A percentile compares a stretch with the other conserved stretches of the same genome.
phyloP scores from a whole-genome alignment of 192 early-diverging fungal genomes.

The Obelidium mucronatum region DNA sequence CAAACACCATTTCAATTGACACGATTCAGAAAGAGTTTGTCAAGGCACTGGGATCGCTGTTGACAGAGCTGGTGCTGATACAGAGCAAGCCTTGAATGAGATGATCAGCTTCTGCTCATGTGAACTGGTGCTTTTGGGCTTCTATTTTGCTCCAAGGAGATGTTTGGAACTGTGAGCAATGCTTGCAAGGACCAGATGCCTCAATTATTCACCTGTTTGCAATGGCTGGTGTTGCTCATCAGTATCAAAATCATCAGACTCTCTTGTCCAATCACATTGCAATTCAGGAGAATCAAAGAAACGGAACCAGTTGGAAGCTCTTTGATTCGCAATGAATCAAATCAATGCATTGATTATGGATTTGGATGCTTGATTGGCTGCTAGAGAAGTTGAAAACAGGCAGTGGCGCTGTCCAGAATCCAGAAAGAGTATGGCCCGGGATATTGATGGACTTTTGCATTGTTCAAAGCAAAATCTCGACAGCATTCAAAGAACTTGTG shows the following conservation, averaged over 20 bases:
- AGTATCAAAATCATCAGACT: not conserved
- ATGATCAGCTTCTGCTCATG: not conserved
- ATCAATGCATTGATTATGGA: not conserved
- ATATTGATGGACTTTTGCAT: slow-evolving; percentile 20
- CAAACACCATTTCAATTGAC: not conserved
- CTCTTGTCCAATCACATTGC: not conserved
- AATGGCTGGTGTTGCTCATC: not conserved
- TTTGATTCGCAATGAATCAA: not conserved
- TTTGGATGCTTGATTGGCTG: not conserved
- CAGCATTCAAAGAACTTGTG: slow-evolving; percentile 17
- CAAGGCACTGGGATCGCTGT: not conserved
- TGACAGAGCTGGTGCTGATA: not conserved
- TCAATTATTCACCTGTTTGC: not conserved
- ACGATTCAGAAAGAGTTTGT: not conserved
- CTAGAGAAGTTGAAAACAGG: slow-evolving; percentile 5
- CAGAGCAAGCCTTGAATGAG: not conserved
- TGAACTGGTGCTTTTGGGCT: not conserved
- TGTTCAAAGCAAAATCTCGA: slow-evolving; percentile 11
- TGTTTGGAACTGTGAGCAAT: not conserved
- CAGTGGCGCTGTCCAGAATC: slow-evolving; percentile 37
- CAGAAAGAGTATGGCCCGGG: slow-evolving; percentile 32
- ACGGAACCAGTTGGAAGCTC: not conserved
- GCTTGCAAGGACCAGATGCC: not conserved
- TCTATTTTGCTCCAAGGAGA: not conserved
- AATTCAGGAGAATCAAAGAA: not conserved